phyloP scores from a whole-genome alignment of 495 filamentous ascomycete genomes.

The Penicillium crystallinum region DNA sequence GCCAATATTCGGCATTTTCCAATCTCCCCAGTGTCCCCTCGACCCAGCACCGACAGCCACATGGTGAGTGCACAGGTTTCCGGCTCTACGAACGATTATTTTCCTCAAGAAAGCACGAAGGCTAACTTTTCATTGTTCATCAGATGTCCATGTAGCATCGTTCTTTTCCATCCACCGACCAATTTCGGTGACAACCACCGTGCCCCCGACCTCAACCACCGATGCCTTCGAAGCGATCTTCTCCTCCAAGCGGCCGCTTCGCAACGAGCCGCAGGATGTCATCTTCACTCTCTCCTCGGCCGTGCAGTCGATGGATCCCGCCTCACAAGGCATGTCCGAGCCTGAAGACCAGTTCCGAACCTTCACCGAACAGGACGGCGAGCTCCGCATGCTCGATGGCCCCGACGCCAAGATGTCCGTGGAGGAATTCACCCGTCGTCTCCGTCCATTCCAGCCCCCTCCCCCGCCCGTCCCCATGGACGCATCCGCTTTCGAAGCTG shows the following conservation, averaged over 20 bases:
- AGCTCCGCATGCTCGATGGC: constrained; percentile 44
- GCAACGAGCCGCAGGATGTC: constrained; percentile 57
- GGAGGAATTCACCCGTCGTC: constrained; percentile 52
- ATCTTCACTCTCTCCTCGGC: constrained; percentile 72
- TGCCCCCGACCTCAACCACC: constrained; percentile 65
- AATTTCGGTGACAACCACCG: constrained; percentile 75
- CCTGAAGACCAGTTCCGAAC: constrained; percentile 45
- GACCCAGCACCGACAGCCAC: constrained; percentile 69
- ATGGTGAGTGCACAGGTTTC: constrained; percentile 49
- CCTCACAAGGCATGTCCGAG: constrained; percentile 40
- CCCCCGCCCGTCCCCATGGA: constrained; percentile 60
- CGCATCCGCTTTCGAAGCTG: constrained; percentile 15
- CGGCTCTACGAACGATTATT: neutral
- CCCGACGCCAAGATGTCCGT: constrained; percentile 41
- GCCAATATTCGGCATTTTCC: constrained; percentile 39
- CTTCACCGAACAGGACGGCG: constrained; percentile 42
- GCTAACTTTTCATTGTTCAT: constrained; percentile 3
- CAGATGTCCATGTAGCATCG: constrained; percentile 79
- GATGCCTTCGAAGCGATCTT: constrained; percentile 81
- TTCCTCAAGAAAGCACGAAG: neutral
- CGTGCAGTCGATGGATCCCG: constrained; percentile 61
- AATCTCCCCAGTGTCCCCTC: constrained; percentile 78
- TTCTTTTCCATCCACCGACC: constrained; percentile 97
- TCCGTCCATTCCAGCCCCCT: constrained; percentile 73
- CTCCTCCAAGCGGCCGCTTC: constrained; percentile 44